A percentile compares a stretch with the other conserved stretches of the same genome.
Conservation (phyloP, 495 filamentous ascomycete species). For the Trichoderma virens region DNA sequence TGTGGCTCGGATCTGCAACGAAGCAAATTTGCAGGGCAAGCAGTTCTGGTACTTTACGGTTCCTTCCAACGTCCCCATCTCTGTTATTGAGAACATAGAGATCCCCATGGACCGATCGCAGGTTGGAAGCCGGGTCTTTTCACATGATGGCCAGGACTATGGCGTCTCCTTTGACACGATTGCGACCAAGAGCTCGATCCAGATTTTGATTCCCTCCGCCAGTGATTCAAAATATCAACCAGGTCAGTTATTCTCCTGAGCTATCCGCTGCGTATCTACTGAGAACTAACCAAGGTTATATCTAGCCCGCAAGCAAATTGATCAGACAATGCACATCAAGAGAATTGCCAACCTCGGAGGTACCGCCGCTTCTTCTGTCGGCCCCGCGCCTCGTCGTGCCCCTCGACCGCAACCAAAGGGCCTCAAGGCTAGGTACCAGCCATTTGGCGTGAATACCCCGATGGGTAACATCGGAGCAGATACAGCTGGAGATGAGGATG, state of each 20-base stretch:
- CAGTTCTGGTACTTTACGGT: conserved; percentile 46
- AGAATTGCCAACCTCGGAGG: conserved; percentile 24
- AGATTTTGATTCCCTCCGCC: conserved; percentile 31
- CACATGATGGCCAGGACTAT: conserved; percentile 35
- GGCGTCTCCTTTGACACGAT: conserved; percentile 26
- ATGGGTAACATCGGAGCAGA: conserved; percentile 16
- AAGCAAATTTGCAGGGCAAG: conserved; percentile 39
- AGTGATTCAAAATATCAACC: conserved; percentile 32
- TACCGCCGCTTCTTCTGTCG: background rate
- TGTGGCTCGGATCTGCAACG: conserved; percentile 29
- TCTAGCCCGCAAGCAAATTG: conserved; percentile 30
- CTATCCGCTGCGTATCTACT: background rate
- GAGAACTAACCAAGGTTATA: background rate
- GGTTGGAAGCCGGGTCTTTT: conserved; percentile 28
- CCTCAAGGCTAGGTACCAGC: conserved; percentile 35
- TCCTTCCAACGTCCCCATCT: conserved; percentile 40
- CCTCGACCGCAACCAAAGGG: conserved; percentile 37
- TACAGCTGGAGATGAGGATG: conserved; percentile 20
- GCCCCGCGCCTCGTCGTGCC: conserved; percentile 10
- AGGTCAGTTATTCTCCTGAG: conserved; percentile 23
- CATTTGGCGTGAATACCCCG: conserved; percentile 31
- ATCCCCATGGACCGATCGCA: conserved; percentile 32
- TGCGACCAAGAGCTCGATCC: conserved; percentile 30
- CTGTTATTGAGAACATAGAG: conserved; percentile 37
- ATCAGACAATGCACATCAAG: conserved; percentile 36